Evolutionary conservation across 441 rosid genomes (phyloP), one percentile per base, ranked within the genome.

Genomic region (Adansonia grandidieri): DNA sequence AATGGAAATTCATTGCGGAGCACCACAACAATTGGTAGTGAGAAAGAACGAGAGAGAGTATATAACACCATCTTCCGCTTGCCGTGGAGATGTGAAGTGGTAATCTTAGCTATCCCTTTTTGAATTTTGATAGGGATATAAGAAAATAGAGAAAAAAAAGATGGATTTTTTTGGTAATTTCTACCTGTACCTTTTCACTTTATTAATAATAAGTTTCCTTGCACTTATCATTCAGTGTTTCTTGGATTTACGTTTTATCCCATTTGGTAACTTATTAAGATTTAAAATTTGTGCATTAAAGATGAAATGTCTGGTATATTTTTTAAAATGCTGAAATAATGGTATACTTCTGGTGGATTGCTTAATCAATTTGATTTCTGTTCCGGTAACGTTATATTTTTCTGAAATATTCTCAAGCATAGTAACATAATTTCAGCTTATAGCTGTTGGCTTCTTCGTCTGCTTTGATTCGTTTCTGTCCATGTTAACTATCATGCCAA

Each of bases 21-120:
- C 79, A 95, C 98, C 44, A 91, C 94, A 13, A 84, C 91, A 54
- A 74, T 83, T 71, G 98, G 93, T 67, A 90, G 88, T 83, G 98
- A 95, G 86, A 82, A 84, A 58, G 97, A 93, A 84, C 89, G 99
- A 22, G 96, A 97, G 86, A 89, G 94, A 78, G 97, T 97, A 53
- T 97, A 94, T 80, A 98, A 97, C 85, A 97, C 98, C 40, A 93
- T 97, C 78, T 97, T 97, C 75, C 98, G 91, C 37, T 89, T 97
- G 85, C 98, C 99, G 1, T 97, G 99, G 99, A 89, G 99, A 90
- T 97, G 98, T 84, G 99, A 97, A 85, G 86, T 87, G 97, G 99
- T 97, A 91, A 77, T 77, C 77, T 77, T 79, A 56, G 19, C 48
- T 77, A 22, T 81, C 45, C 60, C 17, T 65, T 62, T 64, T 75